Percentiles rank a stretch among this genome's conserved stretches.
Conservation (phyloP, 768 basidiomycete genomes). For the Tulasnella sp. region DNA sequence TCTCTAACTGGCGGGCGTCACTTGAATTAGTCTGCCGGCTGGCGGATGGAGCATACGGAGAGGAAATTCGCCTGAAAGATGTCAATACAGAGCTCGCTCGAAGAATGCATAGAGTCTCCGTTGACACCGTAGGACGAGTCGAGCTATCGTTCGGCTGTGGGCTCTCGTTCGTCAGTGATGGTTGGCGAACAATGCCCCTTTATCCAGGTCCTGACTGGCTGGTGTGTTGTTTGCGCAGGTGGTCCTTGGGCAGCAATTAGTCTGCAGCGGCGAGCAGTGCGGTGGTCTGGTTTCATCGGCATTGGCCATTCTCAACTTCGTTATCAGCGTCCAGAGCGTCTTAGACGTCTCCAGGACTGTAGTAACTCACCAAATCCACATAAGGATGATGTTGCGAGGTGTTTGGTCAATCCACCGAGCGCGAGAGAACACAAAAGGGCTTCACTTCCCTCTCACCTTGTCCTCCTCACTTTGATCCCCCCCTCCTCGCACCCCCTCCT, state of each 20-base stretch:
- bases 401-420: constrained; percentile 20
- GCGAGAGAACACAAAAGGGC: constrained; percentile 22
- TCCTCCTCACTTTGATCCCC: neutral
- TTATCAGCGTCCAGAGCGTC: neutral
- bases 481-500: constrained; percentile 7
- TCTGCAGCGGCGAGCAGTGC: neutral
- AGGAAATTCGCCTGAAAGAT: neutral
- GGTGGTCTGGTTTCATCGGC: constrained; percentile 5
- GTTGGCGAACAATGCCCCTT: neutral
- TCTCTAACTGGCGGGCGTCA: neutral
- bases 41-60: neutral
- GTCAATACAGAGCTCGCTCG: neutral
- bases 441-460: constrained; percentile 24
- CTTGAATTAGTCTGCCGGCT: neutral
- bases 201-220: constrained; percentile 4
- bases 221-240: constrained; percentile 14
- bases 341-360: neutral
- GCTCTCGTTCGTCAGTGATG: neutral
- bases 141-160: neutral
- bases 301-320: neutral
- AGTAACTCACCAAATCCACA: neutral
- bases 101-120: neutral
- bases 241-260: neutral
- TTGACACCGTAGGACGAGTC: neutral
- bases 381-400: constrained; percentile 21